These are phyloP conservation scores for Cladorrhinum samala DNA, from an alignment of 495 filamentous ascomycete species.

Conservation along the genomic window DNA sequence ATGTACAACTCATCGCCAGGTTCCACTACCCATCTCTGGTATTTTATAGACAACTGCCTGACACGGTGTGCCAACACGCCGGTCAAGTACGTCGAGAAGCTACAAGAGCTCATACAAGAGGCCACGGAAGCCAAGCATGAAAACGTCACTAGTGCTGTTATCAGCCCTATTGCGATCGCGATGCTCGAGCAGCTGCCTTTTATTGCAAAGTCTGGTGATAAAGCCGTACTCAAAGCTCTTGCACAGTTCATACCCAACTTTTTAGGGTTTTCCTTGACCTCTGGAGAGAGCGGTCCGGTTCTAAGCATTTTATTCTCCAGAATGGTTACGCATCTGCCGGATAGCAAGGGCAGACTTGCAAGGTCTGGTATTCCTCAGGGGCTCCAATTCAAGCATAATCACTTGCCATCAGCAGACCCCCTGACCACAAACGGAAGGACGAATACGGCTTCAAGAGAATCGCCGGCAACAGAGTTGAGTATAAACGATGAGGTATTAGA, in stretches of 20 bases:
- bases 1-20: constrained; percentile 10
- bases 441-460: neutral
- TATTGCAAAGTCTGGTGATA: constrained; percentile 44
- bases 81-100: constrained; percentile 64
- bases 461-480: neutral
- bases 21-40: constrained; percentile 31
- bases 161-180: constrained; percentile 52
- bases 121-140: constrained; percentile 11
- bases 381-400: constrained; percentile 13
- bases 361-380: constrained; percentile 11
- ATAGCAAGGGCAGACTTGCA: constrained; percentile 14
- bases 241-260: constrained; percentile 55
- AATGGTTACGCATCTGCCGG: constrained; percentile 17
- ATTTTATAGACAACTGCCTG: constrained; percentile 76
- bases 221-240: constrained; percentile 34
- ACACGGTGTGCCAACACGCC: constrained; percentile 62
- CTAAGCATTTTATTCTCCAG: constrained; percentile 30
- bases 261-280: constrained; percentile 37
- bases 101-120: constrained; percentile 32
- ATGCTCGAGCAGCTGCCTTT: constrained; percentile 76
- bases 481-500: constrained; percentile 24
- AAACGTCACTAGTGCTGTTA: neutral
- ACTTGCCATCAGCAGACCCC: constrained; percentile 4
- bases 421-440: neutral
- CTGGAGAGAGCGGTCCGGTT: constrained; percentile 35